Evolutionary conservation across 257 asterid species (phyloP), one percentile per base, ranked within the genome.

Genomic region (Prunella vulgaris): DNA sequence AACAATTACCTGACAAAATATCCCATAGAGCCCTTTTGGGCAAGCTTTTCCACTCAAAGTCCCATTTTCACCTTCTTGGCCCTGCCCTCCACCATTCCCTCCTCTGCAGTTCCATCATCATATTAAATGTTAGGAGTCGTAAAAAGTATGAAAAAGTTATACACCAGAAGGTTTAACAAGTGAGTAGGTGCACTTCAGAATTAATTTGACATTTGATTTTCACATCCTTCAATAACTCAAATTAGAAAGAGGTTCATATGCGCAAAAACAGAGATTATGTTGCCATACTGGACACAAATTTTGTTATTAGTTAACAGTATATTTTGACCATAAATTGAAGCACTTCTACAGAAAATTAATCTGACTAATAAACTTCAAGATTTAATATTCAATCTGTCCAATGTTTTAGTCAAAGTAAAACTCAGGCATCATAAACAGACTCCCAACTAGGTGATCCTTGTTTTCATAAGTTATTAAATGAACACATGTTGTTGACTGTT

Each of bases 21-120:
- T 79, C 77, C 97, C 97, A 70, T 83, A 85, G 42, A 91, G 97
- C 65, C 97, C 97, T 68, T 78, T 70, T 14, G 96, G 97, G 75
- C 97, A 91, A 77, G 88, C 88, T 79, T 87, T 83, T 64, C 97
- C 97, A 27, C 86, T 87, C 69, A 91, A 72, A 37, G 95, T 87
- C 59, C 97, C 97, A 69, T 83, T 89, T 73, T 84, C 90, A 21
- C 96, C 96, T 68, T 77, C 84, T 67, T 49, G 85, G 46, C 96
- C 95, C 37, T 79, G 77, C 66, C 85, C 93, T 83, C 88, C 80
- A 73, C 96, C 93, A 75, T 71, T 74, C 70, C 97, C 97, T 75
- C 95, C 96, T 52, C 97, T 92, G 92, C 81, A 64, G 71, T 59
- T 73, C 72, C 74, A 76, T 44, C 64, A 75, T 25, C 68, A 84